Evolutionary conservation across 1,284 basidiomycete species (phyloP).

Genomic region (Abortiporus biennis): DNA sequence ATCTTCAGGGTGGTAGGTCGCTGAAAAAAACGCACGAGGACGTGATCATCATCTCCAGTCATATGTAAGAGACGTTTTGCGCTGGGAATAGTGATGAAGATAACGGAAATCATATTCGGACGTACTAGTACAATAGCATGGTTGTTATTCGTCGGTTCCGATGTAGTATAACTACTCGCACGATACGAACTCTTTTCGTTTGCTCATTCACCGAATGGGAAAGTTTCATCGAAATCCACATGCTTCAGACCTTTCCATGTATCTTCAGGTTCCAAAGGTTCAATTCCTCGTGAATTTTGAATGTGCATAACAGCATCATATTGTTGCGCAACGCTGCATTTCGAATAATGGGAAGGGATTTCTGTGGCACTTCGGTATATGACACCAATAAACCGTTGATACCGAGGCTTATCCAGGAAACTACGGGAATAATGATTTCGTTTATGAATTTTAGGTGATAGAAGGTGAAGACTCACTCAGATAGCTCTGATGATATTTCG

Average conservation of each 20-base stretch:
- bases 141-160: too few relatives aligned
- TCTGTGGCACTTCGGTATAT: slow-evolving; percentile 23
- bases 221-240: slow-evolving; percentile 18
- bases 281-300: slow-evolving; percentile 18
- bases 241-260: slow-evolving; percentile 14
- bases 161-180: too few relatives aligned
- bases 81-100: too few relatives aligned
- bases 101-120: too few relatives aligned
- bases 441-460: neutral
- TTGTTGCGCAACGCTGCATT: slow-evolving; percentile 21
- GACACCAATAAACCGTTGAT: slow-evolving; percentile 23
- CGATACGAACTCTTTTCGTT: too few relatives aligned
- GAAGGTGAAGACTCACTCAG: slow-evolving; percentile 15
- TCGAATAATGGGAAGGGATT: slow-evolving; percentile 21
- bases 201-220: slow-evolving; percentile 20
- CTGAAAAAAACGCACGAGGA: too few relatives aligned
- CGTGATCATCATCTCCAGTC: too few relatives aligned
- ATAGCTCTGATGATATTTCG: slow-evolving; percentile 15
- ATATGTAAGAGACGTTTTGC: too few relatives aligned
- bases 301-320: slow-evolving; percentile 20
- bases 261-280: slow-evolving; percentile 19
- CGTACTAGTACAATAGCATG: neutral
- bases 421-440: slow-evolving; percentile 7
- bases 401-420: slow-evolving; percentile 19
- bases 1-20: too few relatives aligned